These are phyloP conservation scores for Scutellaria baicalensis DNA, from an alignment of 257 asterid species.

Conservation along the genomic window DNA sequence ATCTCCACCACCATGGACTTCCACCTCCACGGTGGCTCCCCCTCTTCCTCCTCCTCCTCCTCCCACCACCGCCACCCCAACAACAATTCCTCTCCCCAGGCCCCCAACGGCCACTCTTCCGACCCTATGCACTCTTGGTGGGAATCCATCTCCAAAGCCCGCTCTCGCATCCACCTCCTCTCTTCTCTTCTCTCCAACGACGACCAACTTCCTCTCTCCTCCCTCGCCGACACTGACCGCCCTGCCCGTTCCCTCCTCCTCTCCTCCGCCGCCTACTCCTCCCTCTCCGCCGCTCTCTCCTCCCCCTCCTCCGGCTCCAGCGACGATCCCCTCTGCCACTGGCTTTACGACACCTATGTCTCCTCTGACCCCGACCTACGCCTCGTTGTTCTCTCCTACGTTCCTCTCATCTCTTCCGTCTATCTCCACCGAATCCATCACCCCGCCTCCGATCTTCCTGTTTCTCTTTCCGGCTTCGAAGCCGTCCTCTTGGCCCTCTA, in stretches of 20 bases:
- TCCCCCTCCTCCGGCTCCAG: slow-evolving; percentile 61
- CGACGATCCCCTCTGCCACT: slow-evolving; percentile 78
- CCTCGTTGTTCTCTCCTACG: slow-evolving; percentile 68
- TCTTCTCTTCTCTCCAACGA: slow-evolving; percentile 50
- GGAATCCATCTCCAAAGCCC: slow-evolving; percentile 96
- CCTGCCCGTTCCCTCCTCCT: slow-evolving; percentile 92
- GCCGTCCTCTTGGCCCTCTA: slow-evolving; percentile 79
- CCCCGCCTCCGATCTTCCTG: slow-evolving; percentile 20
- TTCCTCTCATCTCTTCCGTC: slow-evolving; percentile 55
- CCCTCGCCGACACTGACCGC: slow-evolving; percentile 85
- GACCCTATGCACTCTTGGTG: slow-evolving; percentile 95
- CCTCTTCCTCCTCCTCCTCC: slow-evolving; percentile 58
- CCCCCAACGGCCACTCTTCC: slow-evolving; percentile 26
- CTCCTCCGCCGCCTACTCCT: slow-evolving; percentile 59
- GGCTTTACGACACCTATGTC: slow-evolving; percentile 90
- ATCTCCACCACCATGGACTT: slow-evolving; percentile 47
- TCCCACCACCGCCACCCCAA: slow-evolving; percentile 29
- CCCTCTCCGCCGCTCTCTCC: slow-evolving; percentile 50
- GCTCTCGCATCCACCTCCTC: slow-evolving; percentile 85
- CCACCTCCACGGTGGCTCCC: slow-evolving; percentile 57
- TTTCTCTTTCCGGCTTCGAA: slow-evolving; percentile 76
- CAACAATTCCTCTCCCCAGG: slow-evolving; percentile 1
- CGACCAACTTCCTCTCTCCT: slow-evolving; percentile 32
- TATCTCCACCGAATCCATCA: slow-evolving; percentile 74
- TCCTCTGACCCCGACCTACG: slow-evolving; percentile 72